These are phyloP conservation scores for Metschnikowia reukaufii DNA, from an alignment of 805 yeast species.

Conservation along the genomic window DNA sequence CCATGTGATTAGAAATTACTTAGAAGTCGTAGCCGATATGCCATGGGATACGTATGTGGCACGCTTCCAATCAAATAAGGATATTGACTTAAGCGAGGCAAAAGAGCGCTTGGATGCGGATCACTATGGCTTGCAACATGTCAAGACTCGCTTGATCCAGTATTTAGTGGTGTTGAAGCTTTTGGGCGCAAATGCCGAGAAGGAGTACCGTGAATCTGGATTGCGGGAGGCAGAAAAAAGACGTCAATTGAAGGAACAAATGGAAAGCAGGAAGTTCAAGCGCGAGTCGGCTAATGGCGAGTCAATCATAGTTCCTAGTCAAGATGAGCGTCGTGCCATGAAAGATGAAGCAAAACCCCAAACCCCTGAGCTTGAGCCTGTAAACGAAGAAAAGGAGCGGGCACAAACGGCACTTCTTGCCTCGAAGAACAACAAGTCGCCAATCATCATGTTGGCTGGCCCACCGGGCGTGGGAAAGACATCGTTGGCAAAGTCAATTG, in stretches of 20 bases:
- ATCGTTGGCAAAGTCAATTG: slow-evolving; percentile 79
- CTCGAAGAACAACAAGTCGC: slow-evolving; percentile 51
- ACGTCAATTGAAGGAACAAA: slow-evolving; percentile 8
- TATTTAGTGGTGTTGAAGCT: slow-evolving; percentile 77
- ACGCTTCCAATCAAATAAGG: slow-evolving; percentile 36
- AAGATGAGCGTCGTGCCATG: slow-evolving; percentile 32
- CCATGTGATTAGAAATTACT: slow-evolving; percentile 62
- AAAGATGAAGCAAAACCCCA: slow-evolving; percentile 24
- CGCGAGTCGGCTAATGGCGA: slow-evolving; percentile 22
- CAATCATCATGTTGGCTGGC: slow-evolving; percentile 79
- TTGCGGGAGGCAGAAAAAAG: slow-evolving; percentile 11
- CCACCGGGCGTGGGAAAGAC: slow-evolving; percentile 97
- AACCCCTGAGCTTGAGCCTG: background rate
- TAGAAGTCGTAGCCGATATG: slow-evolving; percentile 63
- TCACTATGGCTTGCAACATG: slow-evolving; percentile 73
- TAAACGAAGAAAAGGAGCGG: slow-evolving; percentile 3
- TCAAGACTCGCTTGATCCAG: slow-evolving; percentile 73
- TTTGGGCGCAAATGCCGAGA: slow-evolving; percentile 40
- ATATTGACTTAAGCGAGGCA: slow-evolving; percentile 54
- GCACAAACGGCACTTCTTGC: slow-evolving; percentile 19
- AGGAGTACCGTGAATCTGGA: slow-evolving; percentile 15
- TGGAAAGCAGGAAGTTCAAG: slow-evolving; percentile 19
- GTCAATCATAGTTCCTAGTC: slow-evolving; percentile 36
- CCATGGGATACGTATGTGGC: slow-evolving; percentile 53
- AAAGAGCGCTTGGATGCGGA: slow-evolving; percentile 64